Evolutionary conservation across 768 basidiomycete species (phyloP).

Genomic region (Mycena alexandri): DNA sequence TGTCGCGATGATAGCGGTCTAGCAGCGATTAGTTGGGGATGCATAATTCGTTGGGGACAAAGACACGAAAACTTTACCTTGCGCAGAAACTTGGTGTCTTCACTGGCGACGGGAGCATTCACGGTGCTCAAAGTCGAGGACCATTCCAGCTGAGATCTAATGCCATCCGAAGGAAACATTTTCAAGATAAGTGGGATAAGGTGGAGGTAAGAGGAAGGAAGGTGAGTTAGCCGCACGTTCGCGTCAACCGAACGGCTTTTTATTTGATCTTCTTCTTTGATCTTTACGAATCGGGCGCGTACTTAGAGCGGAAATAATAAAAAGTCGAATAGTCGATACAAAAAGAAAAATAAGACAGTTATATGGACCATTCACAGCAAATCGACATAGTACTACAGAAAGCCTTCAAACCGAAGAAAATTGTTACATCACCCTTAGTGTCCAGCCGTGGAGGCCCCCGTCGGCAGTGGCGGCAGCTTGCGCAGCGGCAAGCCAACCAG

Average conservation of each 20-base stretch:
- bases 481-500: conserved; percentile 81
- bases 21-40: conserved; percentile 33
- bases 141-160: conserved; percentile 93
- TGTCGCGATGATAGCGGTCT: conserved; percentile 99
- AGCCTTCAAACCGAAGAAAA: conserved; percentile 35
- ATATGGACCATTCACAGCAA: conserved; percentile 52
- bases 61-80: conserved; percentile 70
- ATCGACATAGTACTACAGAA: conserved; percentile 53
- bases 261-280: conserved; percentile 16
- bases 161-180: conserved; percentile 70
- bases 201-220: conserved; percentile 43
- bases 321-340: conserved; percentile 34
- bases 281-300: not conserved
- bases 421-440: conserved; percentile 78
- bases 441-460: conserved; percentile 81
- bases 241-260: conserved; percentile 1
- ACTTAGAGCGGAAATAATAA: conserved; percentile 22
- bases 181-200: conserved; percentile 16
- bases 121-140: conserved; percentile 84
- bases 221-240: conserved; percentile 33
- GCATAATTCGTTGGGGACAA: conserved; percentile 26
- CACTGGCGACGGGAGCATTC: conserved; percentile 76
- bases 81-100: conserved; percentile 87
- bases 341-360: conserved; percentile 38
- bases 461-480: conserved; percentile 77